phyloP scores from a whole-genome alignment of 768 basidiomycete genomes.

The Suillus hirtellus region DNA sequence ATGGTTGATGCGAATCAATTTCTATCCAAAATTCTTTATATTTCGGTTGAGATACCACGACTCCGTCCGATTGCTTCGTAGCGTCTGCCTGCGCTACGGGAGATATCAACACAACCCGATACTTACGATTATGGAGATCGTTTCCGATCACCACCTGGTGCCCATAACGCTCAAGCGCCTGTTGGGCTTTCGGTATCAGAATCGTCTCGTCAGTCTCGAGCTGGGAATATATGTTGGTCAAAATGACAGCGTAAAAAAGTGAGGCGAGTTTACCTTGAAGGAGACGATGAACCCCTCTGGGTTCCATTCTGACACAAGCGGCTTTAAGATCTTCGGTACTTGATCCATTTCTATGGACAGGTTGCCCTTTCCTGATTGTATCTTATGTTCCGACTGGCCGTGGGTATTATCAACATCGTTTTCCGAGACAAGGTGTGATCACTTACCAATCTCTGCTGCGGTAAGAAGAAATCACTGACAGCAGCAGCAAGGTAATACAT shows the following conservation, averaged over 20 bases:
- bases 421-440: not conserved
- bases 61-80: constrained; percentile 20
- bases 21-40: constrained; percentile 67
- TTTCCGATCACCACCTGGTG: constrained; percentile 98
- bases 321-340: constrained; percentile 93
- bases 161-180: constrained; percentile 89
- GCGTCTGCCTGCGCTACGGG: constrained; percentile 27
- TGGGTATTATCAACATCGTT: constrained; percentile 6
- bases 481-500: constrained; percentile 98
- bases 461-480: constrained; percentile 97
- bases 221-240: constrained; percentile 39
- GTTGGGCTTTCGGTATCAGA: constrained; percentile 87
- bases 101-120: constrained; percentile 90
- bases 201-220: constrained; percentile 88
- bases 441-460: constrained; percentile 84
- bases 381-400: constrained; percentile 91
- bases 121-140: constrained; percentile 87
- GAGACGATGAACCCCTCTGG: constrained; percentile 90
- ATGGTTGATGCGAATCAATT: constrained; percentile 45
- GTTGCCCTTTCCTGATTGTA: constrained; percentile 94
- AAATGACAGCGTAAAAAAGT: not conserved
- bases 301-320: constrained; percentile 93
- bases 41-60: constrained; percentile 16
- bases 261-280: constrained; percentile 73
- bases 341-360: constrained; percentile 98